Conservation (phyloP, 2,329 filamentous ascomycete species). For the Fonsecaea monophora region DNA sequence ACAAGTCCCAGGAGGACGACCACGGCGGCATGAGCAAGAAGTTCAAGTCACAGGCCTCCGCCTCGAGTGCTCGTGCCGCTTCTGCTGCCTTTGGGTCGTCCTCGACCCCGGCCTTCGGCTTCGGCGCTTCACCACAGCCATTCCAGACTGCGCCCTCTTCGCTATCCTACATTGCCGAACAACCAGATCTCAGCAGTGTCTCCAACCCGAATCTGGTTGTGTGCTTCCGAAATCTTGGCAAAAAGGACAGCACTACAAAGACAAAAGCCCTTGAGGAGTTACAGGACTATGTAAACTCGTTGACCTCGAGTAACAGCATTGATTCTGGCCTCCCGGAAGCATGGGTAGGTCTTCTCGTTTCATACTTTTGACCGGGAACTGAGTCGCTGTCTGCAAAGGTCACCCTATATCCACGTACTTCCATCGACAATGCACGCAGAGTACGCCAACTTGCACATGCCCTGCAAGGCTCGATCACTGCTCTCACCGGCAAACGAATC, state of each 20-base stretch:
- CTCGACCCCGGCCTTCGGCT: constrained; percentile 46
- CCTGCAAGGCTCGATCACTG: constrained; percentile 69
- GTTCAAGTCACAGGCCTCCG: constrained; percentile 69
- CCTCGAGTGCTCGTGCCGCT: constrained; percentile 67
- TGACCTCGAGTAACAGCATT: constrained; percentile 48
- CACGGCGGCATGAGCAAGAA: constrained; percentile 63
- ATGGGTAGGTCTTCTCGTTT: constrained; percentile 69
- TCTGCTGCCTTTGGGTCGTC: constrained; percentile 52
- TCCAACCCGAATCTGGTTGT: constrained; percentile 83
- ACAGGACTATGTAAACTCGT: constrained; percentile 64
- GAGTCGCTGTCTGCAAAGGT: constrained; percentile 60
- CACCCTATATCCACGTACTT: constrained; percentile 83
- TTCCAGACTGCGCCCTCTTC: constrained; percentile 54
- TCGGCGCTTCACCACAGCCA: constrained; percentile 48
- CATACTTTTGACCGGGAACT: constrained; percentile 25
- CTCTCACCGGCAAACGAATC: constrained; percentile 76
- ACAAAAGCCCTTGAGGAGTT: constrained; percentile 89
- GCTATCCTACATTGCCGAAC: constrained; percentile 86
- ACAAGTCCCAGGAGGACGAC: constrained; percentile 18
- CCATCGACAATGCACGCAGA: constrained; percentile 85
- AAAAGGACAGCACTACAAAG: constrained; percentile 93
- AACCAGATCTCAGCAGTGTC: constrained; percentile 78
- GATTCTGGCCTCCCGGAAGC: constrained; percentile 82
- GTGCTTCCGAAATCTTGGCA: constrained; percentile 88
- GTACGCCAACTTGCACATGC: constrained; percentile 86